Evolutionary conservation across 768 basidiomycete species (phyloP), one percentile per base, ranked within the genome.

Genomic region (Agaricus sinodeliciosus): DNA sequence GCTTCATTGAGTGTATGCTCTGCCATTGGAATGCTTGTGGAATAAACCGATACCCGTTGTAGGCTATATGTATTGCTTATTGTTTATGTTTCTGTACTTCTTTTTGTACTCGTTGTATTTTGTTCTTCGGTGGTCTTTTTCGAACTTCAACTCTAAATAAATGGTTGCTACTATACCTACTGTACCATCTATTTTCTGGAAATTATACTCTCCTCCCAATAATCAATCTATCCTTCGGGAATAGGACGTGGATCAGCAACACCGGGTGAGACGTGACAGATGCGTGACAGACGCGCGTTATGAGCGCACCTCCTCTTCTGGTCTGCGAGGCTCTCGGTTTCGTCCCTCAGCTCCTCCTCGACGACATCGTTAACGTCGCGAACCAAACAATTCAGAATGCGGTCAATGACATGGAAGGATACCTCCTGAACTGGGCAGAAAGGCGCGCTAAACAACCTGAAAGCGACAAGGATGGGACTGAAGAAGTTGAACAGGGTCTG

Each of bases 341-440:
- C 61, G 83, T 88, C 0, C 91, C 90, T 0, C 87, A 93, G 59
- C 78, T 87, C 16, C 72, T 94, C 3, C 82, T 93, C 1, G 90
- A 94, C 67, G 88, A 94, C 57, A 84, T 93, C 43, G 84, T 91
- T 58, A 90, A 92, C 69, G 81, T 82, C 55, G 83, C 87, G 0
- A 86, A 91, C 59, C 82, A 89, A 55, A 81, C 87, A 2, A 84
- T 93, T 13, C 81, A 83, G 35, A 82, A 87, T 54, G 82, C 84
- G 2, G 83, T 90, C 12, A 86, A 87, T 49, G 87, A 82, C 46
- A 81, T 92, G 72, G 88, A 93, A 61, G 79, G 79, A 58, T 87
- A 89, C 57, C 74, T 92, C 15, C 73, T 78, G 48, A 80, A 81
- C 39, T 88, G 87, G 86, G 84, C 81, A 3, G 78, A 81, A n/a